Evolutionary conservation across 2,329 filamentous ascomycete genomes (phyloP).

Genomic region (Penicillium sp.): DNA sequence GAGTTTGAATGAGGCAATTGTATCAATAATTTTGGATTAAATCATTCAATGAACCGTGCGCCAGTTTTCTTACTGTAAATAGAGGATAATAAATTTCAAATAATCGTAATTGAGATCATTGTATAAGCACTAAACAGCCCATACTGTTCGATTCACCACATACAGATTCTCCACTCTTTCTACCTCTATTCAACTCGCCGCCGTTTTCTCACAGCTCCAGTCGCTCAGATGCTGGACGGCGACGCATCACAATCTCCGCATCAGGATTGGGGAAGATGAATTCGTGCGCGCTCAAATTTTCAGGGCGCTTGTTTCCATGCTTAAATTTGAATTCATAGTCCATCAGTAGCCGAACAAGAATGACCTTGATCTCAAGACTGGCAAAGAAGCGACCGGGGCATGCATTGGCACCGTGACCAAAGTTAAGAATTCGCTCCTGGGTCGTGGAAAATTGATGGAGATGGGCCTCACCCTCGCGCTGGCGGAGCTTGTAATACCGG

Average conservation of each 20-base stretch:
- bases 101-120: no score
- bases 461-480: background rate
- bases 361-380: conserved; percentile 27
- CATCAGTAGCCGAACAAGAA: conserved; percentile 25
- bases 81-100: no score
- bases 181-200: no score
- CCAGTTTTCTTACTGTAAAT: no score
- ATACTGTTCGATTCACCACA: no score
- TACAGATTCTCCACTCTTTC: no score
- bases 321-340: conserved; percentile 29
- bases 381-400: conserved; percentile 37
- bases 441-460: background rate
- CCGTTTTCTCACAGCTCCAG: background rate
- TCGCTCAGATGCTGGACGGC: background rate
- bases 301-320: background rate
- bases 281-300: conserved; percentile 2
- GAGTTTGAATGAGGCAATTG: no score
- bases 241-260: background rate
- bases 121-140: no score
- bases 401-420: conserved; percentile 29
- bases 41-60: no score
- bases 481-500: conserved; percentile 17
- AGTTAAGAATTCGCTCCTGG: conserved; percentile 6
- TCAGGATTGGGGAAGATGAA: background rate
- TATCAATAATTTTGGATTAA: no score